phyloP scores from a whole-genome alignment of 2,329 filamentous ascomycete genomes.

The Alternaria angustiovoidea region DNA sequence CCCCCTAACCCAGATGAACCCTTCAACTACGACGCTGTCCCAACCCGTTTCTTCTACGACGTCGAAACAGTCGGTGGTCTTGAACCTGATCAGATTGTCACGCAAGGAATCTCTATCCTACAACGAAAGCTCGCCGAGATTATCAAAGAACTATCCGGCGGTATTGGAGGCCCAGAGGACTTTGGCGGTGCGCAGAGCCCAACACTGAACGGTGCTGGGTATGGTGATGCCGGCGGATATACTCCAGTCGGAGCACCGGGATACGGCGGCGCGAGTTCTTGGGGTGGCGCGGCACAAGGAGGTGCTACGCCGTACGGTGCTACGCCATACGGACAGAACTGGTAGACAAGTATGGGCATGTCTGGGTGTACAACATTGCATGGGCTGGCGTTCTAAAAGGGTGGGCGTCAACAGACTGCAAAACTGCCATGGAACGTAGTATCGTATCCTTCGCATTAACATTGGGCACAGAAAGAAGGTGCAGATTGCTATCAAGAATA shows the following conservation, averaged over 20 bases:
- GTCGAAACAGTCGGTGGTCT: conserved; percentile 89
- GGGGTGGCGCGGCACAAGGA: conserved; percentile 62
- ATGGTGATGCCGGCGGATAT: conserved; percentile 67
- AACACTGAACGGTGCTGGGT: conserved; percentile 59
- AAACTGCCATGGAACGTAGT: background rate
- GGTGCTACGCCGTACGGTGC: conserved; percentile 65
- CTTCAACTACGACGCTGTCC: conserved; percentile 90
- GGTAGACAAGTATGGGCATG: conserved; percentile 21
- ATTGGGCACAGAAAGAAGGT: background rate
- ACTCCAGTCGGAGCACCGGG: conserved; percentile 65
- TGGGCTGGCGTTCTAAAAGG: conserved; percentile 36
- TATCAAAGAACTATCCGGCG: conserved; percentile 69
- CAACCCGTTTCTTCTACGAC: conserved; percentile 88
- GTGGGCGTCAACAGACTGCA: conserved; percentile 13
- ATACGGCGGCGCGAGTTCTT: conserved; percentile 64
- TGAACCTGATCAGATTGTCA: conserved; percentile 87
- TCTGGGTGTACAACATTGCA: conserved; percentile 35
- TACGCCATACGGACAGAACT: conserved; percentile 64
- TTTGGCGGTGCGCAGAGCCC: conserved; percentile 73
- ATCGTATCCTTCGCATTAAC: background rate
- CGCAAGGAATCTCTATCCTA: conserved; percentile 85
- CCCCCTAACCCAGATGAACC: conserved; percentile 79
- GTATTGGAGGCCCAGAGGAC: conserved; percentile 61
- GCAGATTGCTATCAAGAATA: background rate
- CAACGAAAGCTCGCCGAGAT: conserved; percentile 89